Evolutionary conservation across 768 basidiomycete species (phyloP).

Genomic region (Amanita subjunquillea): DNA sequence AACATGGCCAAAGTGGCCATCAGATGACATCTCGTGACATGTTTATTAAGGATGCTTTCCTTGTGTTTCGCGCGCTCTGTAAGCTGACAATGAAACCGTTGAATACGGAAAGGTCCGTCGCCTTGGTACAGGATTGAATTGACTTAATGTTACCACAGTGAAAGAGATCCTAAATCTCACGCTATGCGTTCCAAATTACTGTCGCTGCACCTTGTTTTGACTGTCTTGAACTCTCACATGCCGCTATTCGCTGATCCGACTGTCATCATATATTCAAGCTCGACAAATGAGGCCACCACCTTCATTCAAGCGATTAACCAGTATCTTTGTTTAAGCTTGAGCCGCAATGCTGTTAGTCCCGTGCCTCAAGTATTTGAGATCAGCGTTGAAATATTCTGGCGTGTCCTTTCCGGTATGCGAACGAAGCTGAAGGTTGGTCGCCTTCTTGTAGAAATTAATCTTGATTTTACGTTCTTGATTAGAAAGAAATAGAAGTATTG

Average conservation of each 20-base stretch:
- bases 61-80: conserved; percentile 94
- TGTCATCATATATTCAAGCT: conserved; percentile 87
- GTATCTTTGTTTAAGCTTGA: conserved; percentile 87
- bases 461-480: conserved; percentile 6
- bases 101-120: conserved; percentile 76
- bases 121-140: background rate
- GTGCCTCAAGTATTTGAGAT: conserved; percentile 97
- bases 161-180: conserved; percentile 92
- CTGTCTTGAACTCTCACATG: conserved; percentile 88
- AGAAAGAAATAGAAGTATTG: conserved; percentile 99
- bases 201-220: conserved; percentile 88
- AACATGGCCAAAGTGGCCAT: conserved; percentile 22
- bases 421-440: conserved; percentile 82
- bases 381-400: conserved; percentile 98
- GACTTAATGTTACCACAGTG: conserved; percentile 35
- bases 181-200: conserved; percentile 96
- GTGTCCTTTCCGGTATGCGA: conserved; percentile 86
- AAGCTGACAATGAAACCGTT: conserved; percentile 98
- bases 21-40: conserved; percentile 74
- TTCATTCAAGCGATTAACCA: conserved; percentile 94
- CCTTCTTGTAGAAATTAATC: conserved; percentile 6
- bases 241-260: conserved; percentile 78
- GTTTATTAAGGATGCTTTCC: conserved; percentile 95
- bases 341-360: conserved; percentile 90
- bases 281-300: conserved; percentile 76